phyloP scores from a whole-genome alignment of 225 moss, liverwort and hornwort genomes.

The Sphagnum tenellum region DNA sequence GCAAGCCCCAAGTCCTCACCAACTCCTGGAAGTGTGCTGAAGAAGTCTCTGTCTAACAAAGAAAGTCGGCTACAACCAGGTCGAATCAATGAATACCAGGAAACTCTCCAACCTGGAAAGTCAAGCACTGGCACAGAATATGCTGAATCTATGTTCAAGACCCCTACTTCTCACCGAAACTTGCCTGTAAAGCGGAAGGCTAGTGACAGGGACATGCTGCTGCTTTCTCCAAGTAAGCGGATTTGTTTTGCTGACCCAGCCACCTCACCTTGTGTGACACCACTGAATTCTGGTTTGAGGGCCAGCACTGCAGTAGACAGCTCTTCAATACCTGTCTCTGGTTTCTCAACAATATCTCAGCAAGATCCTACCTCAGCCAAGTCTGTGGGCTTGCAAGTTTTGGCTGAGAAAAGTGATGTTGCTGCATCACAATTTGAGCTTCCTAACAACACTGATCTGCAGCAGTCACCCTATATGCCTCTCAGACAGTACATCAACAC shows the following conservation, averaged over 20 bases:
- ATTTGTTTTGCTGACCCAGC: conserved; percentile 61
- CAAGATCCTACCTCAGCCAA: conserved; percentile 37
- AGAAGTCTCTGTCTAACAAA: conserved; percentile 65
- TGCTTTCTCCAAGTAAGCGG: conserved; percentile 81
- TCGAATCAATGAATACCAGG: conserved; percentile 37
- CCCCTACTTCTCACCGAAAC: conserved; percentile 44
- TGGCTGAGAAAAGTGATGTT: conserved; percentile 53
- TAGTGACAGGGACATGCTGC: conserved; percentile 58
- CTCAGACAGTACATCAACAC: conserved; percentile 67
- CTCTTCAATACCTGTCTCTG: conserved; percentile 18
- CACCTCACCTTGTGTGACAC: conserved; percentile 74
- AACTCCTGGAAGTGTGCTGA: conserved; percentile 21
- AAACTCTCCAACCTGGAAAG: conserved; percentile 22
- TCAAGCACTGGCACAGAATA: conserved; percentile 28
- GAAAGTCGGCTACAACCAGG: conserved; percentile 32
- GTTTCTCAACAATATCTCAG: conserved; percentile 13
- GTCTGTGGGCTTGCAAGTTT: conserved; percentile 28
- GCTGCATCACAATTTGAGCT: conserved; percentile 41
- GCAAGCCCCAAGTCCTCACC: conserved; percentile 46
- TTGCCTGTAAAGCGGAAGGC: conserved; percentile 78
- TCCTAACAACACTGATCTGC: conserved; percentile 40
- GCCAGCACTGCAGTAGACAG: conserved; percentile 51
- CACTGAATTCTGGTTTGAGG: conserved; percentile 58
- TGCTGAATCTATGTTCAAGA: conserved; percentile 45
- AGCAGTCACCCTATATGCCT: conserved; percentile 70